These are phyloP conservation scores for Clausena lansium DNA, from an alignment of 345 rosid species.

Conservation along the genomic window DNA sequence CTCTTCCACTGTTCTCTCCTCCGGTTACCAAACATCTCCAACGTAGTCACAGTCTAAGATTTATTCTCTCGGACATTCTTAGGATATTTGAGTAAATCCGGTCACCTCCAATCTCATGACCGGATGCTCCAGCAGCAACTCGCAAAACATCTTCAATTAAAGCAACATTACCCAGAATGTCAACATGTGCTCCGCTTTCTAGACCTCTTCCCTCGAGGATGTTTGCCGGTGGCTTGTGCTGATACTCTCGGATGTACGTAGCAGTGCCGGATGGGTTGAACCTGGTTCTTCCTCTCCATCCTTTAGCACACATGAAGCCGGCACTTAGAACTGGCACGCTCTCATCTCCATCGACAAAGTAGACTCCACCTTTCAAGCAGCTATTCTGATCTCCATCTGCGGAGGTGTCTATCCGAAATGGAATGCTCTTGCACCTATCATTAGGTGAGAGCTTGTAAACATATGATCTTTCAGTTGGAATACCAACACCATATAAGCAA, in stretches of 20 bases:
- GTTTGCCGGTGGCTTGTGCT: conserved; percentile 50
- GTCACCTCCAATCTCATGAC: conserved; percentile 62
- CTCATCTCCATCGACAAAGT: conserved; percentile 56
- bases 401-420: conserved; percentile 56
- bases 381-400: conserved; percentile 38
- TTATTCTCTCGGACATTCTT: conserved; percentile 49
- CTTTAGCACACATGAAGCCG: conserved; percentile 74
- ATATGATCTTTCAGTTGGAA: conserved; percentile 69
- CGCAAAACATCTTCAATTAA: conserved; percentile 64
- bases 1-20: background rate
- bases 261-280: conserved; percentile 63
- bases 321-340: conserved; percentile 64
- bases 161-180: conserved; percentile 67
- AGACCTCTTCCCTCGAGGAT: conserved; percentile 55
- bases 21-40: background rate
- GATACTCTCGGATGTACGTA: conserved; percentile 50
- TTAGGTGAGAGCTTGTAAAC: conserved; percentile 50
- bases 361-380: conserved; percentile 54
- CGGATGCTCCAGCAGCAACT: conserved; percentile 58
- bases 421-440: conserved; percentile 56
- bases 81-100: conserved; percentile 49
- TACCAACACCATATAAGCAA: conserved; percentile 65
- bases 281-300: conserved; percentile 69
- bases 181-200: conserved; percentile 64
- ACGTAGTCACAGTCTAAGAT: conserved; percentile 33